phyloP scores from a whole-genome alignment of 176 grass and related monocot genomes.

The Oryza officinalis region DNA sequence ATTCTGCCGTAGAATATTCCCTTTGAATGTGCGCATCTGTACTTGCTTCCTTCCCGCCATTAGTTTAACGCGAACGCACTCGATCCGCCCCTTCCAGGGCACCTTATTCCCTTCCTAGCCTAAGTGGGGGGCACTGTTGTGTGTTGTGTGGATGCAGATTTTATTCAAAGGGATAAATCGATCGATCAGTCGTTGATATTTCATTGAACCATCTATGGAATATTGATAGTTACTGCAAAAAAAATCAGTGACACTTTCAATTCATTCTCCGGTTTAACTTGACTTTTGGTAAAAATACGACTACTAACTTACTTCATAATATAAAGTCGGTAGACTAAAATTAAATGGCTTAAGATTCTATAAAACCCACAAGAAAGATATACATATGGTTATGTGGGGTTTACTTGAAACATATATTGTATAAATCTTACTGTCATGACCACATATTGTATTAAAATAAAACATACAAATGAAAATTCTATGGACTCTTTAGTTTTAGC shows the following conservation, averaged over 20 bases:
- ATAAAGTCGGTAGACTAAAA: background rate
- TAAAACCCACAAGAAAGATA: too few relatives aligned
- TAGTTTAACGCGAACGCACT: constrained; percentile 20
- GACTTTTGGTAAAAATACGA: background rate
- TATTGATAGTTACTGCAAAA: too few relatives aligned
- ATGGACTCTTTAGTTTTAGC: too few relatives aligned
- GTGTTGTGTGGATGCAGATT: background rate
- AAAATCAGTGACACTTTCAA: too few relatives aligned
- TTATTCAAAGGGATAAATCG: background rate
- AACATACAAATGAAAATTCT: too few relatives aligned
- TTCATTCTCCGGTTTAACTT: too few relatives aligned
- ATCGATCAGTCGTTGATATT: background rate
- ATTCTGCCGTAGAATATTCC: constrained; percentile 43
- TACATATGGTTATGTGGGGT: too few relatives aligned
- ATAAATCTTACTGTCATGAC: too few relatives aligned
- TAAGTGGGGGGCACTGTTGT: background rate
- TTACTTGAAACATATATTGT: too few relatives aligned
- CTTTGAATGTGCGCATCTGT: constrained; percentile 42
- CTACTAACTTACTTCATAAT: background rate
- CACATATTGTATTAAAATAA: too few relatives aligned
- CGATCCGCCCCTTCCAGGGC: constrained; percentile 50
- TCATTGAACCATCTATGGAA: background rate
- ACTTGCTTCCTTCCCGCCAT: constrained; percentile 31
- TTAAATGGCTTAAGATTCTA: background rate
- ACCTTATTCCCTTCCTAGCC: background rate